A percentile compares a stretch with the other conserved stretches of the same genome.
phyloP scores from a whole-genome alignment of 331 rosid species.

The Dryas integrifolia region DNA sequence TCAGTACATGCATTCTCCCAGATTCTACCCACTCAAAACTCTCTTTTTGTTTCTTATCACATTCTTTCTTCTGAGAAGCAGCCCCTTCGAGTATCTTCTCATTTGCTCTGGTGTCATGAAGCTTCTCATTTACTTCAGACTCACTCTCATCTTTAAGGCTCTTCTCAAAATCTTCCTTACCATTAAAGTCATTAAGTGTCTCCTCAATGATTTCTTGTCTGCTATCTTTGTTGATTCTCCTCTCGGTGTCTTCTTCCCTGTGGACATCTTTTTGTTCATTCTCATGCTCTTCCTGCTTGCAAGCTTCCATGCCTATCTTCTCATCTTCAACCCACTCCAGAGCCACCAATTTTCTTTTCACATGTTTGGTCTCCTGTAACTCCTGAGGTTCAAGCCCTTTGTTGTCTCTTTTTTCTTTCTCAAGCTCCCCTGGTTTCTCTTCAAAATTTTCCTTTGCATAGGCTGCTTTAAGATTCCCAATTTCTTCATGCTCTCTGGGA shows the following conservation, averaged over 20 bases:
- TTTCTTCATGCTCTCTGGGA: conserved; percentile 30
- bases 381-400: conserved; percentile 30
- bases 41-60: conserved; percentile 30
- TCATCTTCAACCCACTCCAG: conserved; percentile 32
- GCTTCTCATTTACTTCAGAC: conserved; percentile 34
- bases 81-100: conserved; percentile 41
- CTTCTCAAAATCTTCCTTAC: conserved; percentile 39
- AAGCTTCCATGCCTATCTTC: conserved; percentile 32
- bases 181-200: conserved; percentile 30
- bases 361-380: conserved; percentile 20
- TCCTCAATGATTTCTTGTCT: conserved; percentile 34
- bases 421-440: conserved; percentile 32
- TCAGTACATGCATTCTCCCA: conserved; percentile 13
- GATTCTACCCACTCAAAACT: conserved; percentile 24
- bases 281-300: conserved; percentile 38
- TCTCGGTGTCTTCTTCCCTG: conserved; percentile 34
- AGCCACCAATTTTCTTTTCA: conserved; percentile 27
- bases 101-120: conserved; percentile 31
- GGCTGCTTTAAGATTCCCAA: conserved; percentile 31
- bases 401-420: conserved; percentile 25
- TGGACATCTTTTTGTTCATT: conserved; percentile 30
- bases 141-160: conserved; percentile 31
- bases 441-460: conserved; percentile 33
- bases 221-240: conserved; percentile 29
- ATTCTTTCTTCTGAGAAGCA: conserved; percentile 29